A percentile compares a stretch with the other conserved stretches of the same genome.
Evolutionary conservation across 345 rosid genomes (phyloP).

Genomic region (Durio zibethinus): DNA sequence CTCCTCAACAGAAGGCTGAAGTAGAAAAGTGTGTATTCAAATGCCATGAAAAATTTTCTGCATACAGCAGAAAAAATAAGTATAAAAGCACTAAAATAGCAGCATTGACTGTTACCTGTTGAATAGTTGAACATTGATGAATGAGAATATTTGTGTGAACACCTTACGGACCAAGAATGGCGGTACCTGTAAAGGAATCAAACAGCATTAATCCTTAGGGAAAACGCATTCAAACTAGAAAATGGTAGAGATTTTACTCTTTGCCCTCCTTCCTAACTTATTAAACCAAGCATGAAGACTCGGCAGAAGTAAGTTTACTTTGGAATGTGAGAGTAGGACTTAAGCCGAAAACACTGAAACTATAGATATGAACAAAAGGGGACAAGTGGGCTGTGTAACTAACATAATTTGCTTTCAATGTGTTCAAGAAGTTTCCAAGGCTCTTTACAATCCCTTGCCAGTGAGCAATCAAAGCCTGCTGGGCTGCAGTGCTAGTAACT

Average conservation of each 20-base stretch:
- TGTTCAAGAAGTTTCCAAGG: conserved; percentile 81
- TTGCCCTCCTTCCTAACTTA: background rate
- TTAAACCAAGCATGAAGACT: background rate
- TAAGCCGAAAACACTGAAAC: background rate
- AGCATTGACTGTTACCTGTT: conserved; percentile 56
- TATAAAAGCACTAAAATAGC: background rate
- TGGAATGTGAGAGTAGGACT: background rate
- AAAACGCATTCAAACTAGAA: background rate
- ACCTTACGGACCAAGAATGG: conserved; percentile 92
- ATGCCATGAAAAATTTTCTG: background rate
- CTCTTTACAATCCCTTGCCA: conserved; percentile 98
- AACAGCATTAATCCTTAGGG: background rate
- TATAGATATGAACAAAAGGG: background rate
- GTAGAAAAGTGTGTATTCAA: conserved; percentile 1
- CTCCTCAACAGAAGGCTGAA: conserved; percentile 78
- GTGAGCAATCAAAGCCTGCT: conserved; percentile 87
- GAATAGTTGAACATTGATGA: conserved; percentile 93
- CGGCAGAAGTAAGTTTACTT: background rate
- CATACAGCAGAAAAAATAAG: background rate
- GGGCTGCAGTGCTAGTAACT: conserved; percentile 72
- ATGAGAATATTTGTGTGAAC: conserved; percentile 92
- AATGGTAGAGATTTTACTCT: background rate
- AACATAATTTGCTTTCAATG: conserved; percentile 72
- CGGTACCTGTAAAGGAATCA: conserved; percentile 56
- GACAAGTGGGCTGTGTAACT: conserved; percentile 15